Evolutionary conservation across 352 stramenopile species (phyloP), one percentile per base, ranked within the genome.

Genomic region (Phytophthora fragariaefolia): DNA sequence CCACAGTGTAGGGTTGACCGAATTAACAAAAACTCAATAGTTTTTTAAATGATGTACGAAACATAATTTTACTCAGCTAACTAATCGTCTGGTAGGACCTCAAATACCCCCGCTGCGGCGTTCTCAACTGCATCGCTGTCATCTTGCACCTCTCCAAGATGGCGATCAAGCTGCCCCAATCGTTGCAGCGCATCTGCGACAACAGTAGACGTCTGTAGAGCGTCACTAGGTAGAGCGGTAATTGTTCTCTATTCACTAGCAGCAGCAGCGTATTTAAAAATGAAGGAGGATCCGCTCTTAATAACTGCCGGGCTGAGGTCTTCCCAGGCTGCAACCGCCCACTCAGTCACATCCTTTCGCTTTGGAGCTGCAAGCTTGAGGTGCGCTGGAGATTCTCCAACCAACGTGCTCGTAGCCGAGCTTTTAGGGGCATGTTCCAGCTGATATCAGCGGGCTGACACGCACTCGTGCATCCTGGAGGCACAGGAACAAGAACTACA

Each of bases 341-440:
- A 59, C 18, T 66, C 46, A 6, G 49, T 53, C 30, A 59, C 27
- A 13, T 66, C 58, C 46, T 52, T 58, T 18, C 47, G 36, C 12
- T 58, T 66, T 2, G 58, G 40, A n/a, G 48, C 13, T 2, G 17
- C 12, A 12, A 52, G 20, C 26, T 52, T 58, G 26, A 7, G 46
- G 57, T 4, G 2, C 1, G 1, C 10, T 34, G 6, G 6, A 52
- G 40, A 23, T 27, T 60, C n/a, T 51, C 36, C 6, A 59, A 17
- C 38, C 52, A 59, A 8, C 22, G 12, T 22, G 24, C 40, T 9
- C 53, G 53, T 12, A 60, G 40, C 0, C 38, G 53, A 22, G 53
- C 22, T 28, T 78, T 75, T 18, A 69, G 30, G 4, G 58, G 59
- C 23, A 56, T 54, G 15, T 68, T 69, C 70, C 59, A 77, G 2